Base-by-base conservation (phyloP, 768 basidiomycete species). In the Kondoa malvinella region DNA sequence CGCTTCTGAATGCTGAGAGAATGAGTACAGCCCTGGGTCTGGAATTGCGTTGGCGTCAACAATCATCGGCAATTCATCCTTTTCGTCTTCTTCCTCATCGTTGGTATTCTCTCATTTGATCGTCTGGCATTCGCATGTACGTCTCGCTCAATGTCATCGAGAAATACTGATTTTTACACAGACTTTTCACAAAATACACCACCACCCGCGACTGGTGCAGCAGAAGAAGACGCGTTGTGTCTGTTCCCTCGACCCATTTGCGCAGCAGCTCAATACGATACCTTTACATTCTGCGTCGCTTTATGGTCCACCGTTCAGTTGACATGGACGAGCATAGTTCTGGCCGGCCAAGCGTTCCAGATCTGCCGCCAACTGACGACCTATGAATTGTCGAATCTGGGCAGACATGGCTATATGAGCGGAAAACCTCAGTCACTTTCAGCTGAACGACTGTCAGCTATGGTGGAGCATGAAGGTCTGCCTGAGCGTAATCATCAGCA, bases 21-120 rank as follows among this genome's bases (percentile, higher is more conserved):
- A 4, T 60, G 94, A 92, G 73, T 92, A 99, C 73, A 97, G 95
- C 73, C 95, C 1, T 99, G 95, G 95, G 86, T 96, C 17, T 99
- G 92, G 92, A 97, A 97, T 78, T 96, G 94, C 76, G 91, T 97
- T 64, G 95, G 95, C 26, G 81, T 84, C 56, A 86, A 88, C 72
- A 99, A 97, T 74, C 95, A 97, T 73, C 87, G 94, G 2, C 90
- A 96, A 76, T 99, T 99, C 78, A 79, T 96, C 30, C 76, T 94
- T n/a, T 99, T 99, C 74, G 87, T 99, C 56, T 79, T 82, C 0
- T 85, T 87, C 1, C 84, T 99, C 27, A 89, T 97, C 27, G 72
- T 85, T 30, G 92, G 90, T 1, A 86, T 97, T 65, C 65, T 80
- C 14, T 75, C 85, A 21, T 96, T 96, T 71, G 88, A 92, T 75